A percentile compares a stretch with the other conserved stretches of the same genome.
phyloP scores from a whole-genome alignment of 306 rosid genomes.

The Rubus idaeus region DNA sequence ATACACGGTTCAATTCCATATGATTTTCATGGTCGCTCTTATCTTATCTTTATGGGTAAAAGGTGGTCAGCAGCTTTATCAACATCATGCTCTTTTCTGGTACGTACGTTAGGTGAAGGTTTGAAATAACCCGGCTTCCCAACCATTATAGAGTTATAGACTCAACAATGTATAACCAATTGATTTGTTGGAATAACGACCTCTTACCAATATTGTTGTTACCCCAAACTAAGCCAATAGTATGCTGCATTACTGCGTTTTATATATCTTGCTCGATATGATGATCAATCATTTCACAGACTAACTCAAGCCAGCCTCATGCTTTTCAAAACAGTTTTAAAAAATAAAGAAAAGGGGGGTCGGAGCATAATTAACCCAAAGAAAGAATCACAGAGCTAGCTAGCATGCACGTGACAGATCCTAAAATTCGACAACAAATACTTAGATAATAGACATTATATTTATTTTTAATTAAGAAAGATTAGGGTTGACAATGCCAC shows the following conservation, averaged over 20 bases:
- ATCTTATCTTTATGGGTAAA: constrained; percentile 24
- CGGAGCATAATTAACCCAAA: constrained; percentile 20
- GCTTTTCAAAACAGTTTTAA: constrained; percentile 27
- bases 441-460: constrained; percentile 5
- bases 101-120: constrained; percentile 25
- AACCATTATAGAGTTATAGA: constrained; percentile 10
- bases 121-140: constrained; percentile 15
- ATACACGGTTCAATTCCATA: background rate
- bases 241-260: background rate
- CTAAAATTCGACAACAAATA: constrained; percentile 21
- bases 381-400: constrained; percentile 20
- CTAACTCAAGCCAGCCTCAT: constrained; percentile 11
- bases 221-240: background rate
- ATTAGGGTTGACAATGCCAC: constrained; percentile 24
- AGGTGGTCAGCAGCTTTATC: constrained; percentile 3
- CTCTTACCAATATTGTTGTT: constrained; percentile 13
- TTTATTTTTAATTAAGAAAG: background rate
- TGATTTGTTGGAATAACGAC: constrained; percentile 18
- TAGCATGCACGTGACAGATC: constrained; percentile 18
- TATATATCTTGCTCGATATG: background rate
- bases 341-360: constrained; percentile 15
- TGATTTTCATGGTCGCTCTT: constrained; percentile 7
- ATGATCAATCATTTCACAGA: constrained; percentile 1
- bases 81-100: constrained; percentile 5
- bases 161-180: constrained; percentile 26